A percentile compares a stretch with the other conserved stretches of the same genome.
phyloP scores from a whole-genome alignment of 352 stramenopile genomes.

The Globisporangium abappressorium region DNA sequence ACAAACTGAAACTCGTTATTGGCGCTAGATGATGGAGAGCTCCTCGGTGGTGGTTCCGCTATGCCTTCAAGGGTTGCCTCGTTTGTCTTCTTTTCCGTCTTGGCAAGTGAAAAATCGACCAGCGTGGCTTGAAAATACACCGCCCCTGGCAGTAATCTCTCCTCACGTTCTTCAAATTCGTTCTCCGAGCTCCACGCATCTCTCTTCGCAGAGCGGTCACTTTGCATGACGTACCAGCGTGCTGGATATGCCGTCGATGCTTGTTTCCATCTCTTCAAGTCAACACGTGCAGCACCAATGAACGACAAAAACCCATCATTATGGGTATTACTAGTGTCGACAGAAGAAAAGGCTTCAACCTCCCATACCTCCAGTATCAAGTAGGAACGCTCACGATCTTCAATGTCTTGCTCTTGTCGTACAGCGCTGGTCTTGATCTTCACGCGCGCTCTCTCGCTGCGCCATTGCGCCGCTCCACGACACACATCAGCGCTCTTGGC shows the following conservation, averaged over 20 bases:
- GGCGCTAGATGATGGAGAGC: not conserved
- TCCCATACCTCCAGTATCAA: slow-evolving; percentile 11
- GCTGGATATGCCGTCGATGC: not conserved
- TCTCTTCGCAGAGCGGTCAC: not conserved
- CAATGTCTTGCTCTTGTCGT: not conserved
- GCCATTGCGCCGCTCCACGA: not conserved
- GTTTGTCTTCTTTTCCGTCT: not conserved
- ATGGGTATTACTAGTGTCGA: not conserved
- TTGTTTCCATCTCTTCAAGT: slow-evolving; percentile 5
- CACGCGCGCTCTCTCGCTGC: not conserved
- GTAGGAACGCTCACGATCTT: not conserved
- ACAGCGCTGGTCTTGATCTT: not conserved
- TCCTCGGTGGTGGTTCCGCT: not conserved
- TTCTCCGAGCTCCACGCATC: not conserved
- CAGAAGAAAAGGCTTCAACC: not conserved
- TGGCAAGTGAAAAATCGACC: too few species aligned
- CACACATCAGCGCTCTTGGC: not conserved
- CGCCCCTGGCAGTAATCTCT: not conserved
- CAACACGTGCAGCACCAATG: slow-evolving; percentile 1
- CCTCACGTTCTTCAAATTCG: slow-evolving; percentile 9
- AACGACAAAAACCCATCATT: slow-evolving; percentile 7
- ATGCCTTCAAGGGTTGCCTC: not conserved
- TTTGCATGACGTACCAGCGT: slow-evolving; percentile 15
- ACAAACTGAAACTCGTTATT: slow-evolving; percentile 12
- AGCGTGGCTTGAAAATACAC: slow-evolving; percentile 11